Evolutionary conservation across 192 early-diverging fungal genomes (phyloP), one percentile per base, ranked within the genome.

Genomic region (Backusella tuberculispora): DNA sequence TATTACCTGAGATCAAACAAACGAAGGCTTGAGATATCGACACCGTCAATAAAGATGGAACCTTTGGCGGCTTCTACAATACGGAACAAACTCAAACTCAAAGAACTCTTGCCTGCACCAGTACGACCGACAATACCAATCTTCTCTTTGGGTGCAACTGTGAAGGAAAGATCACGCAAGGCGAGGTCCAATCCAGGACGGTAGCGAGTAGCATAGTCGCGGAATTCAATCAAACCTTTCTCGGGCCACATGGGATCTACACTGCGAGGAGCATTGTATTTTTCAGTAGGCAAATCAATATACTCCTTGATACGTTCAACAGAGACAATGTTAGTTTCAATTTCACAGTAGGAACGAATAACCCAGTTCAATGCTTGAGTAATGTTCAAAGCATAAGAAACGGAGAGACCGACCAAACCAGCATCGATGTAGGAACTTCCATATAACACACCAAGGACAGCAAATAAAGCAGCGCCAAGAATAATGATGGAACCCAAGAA

Each of bases 321-420:
- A 13, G 92, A 88, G 4, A 90, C 88, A 72, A 92, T 83, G 26
- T 88, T 83, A 43, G 84, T 86, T 66, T 96, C 95, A 50, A 97
- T 92, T 78, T 97, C 94, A 71, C 93, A 94, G 64, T 89, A 93
- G 71, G 92, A 91, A 21, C 95, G 88, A 8, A 98, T 90, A 80
- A 93, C 89, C 96, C 93, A 96, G 79, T 95, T 94, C 41, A 98
- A 79, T 41, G 93, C 89, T 76, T 95, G 90, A 1, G 96, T 95
- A 43, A 95, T 87, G 37, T 85, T 84, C 2, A 92, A 79, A 34
- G 94, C 84, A 73, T 94, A 95, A 5, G 88, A 88, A 14, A 93
- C 84, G 9, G 87, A 72, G 17, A 85, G 65, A 85, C 72, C 92
- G 14, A 91, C 90, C 63, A 91, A 77, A 12, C 93, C 93, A 6